A percentile compares a stretch with the other conserved stretches of the same genome.
Conservation (phyloP, 2,329 filamentous ascomycete genomes). For the Aureobasidium sp. region DNA sequence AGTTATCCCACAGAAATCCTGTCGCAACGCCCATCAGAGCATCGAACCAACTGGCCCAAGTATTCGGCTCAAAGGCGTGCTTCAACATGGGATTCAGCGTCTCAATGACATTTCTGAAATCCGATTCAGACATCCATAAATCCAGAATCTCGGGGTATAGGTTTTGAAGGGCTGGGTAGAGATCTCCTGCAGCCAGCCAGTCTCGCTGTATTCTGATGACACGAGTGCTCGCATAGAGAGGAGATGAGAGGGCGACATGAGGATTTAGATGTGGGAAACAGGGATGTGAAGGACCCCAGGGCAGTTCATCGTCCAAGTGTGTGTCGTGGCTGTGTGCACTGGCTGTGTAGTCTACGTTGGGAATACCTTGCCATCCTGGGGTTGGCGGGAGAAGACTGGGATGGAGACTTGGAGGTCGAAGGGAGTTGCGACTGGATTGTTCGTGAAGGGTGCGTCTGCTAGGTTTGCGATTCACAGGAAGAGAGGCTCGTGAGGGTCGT, state of each 20-base stretch:
- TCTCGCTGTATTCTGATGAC: conserved; percentile 88
- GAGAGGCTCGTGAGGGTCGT: conserved; percentile 23
- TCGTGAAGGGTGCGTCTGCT: conserved; percentile 24
- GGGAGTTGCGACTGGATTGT: conserved; percentile 21
- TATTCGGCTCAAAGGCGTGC: conserved; percentile 72
- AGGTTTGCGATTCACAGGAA: conserved; percentile 25
- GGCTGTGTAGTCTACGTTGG: conserved; percentile 7
- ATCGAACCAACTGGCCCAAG: conserved; percentile 69
- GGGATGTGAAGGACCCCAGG: conserved; percentile 90
- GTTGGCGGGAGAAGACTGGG: background rate
- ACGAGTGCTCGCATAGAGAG: conserved; percentile 67
- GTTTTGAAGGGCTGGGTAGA: conserved; percentile 89
- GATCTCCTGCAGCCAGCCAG: conserved; percentile 78
- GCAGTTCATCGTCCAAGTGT: conserved; percentile 60
- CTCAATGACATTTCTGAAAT: conserved; percentile 75
- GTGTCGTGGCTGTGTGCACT: conserved; percentile 27
- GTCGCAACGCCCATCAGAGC: conserved; percentile 71
- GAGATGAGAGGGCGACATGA: conserved; percentile 71
- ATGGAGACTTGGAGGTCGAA: conserved; percentile 13
- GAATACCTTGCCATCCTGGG: background rate
- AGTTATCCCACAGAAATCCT: conserved; percentile 90
- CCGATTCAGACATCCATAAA: conserved; percentile 72
- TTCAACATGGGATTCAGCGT: conserved; percentile 71
- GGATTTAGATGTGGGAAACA: conserved; percentile 92
- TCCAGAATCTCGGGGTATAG: conserved; percentile 94